Evolutionary conservation across 805 yeast genomes (phyloP).

Genomic region (Tetrapisispora nanseiensis): DNA sequence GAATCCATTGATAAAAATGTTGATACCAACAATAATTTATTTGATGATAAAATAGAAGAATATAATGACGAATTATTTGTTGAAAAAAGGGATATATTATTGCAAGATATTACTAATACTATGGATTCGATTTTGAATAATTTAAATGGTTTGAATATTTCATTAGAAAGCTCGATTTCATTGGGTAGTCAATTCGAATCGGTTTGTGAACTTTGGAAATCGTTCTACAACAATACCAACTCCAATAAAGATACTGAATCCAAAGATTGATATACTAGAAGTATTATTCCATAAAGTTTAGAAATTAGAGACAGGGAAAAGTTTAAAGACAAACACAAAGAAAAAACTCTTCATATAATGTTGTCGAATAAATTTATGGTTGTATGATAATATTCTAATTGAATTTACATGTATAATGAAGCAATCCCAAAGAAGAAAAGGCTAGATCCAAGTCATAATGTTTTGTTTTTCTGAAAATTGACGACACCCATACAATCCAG

Average conservation of each 20-base stretch:
- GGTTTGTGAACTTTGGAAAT: constrained; percentile 61
- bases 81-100: constrained; percentile 18
- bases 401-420: no score
- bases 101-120: constrained; percentile 29
- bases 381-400: no score
- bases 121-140: constrained; percentile 59
- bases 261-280: constrained; percentile 6
- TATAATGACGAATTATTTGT: constrained; percentile 5
- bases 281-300: no score
- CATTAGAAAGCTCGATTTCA: constrained; percentile 55
- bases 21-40: not conserved
- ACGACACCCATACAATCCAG: no score
- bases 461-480: no score
- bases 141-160: constrained; percentile 54
- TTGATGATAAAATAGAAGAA: constrained; percentile 1
- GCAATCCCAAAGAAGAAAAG: no score
- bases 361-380: no score
- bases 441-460: no score
- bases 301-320: not conserved
- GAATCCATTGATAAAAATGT: not conserved
- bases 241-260: constrained; percentile 21
- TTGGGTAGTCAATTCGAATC: constrained; percentile 71
- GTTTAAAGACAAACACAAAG: no score
- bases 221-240: constrained; percentile 42
- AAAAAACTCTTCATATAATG: no score